Evolutionary conservation across 2,329 filamentous ascomycete genomes (phyloP), one percentile per base, ranked within the genome.

Genomic region (Penicillium sp.): DNA sequence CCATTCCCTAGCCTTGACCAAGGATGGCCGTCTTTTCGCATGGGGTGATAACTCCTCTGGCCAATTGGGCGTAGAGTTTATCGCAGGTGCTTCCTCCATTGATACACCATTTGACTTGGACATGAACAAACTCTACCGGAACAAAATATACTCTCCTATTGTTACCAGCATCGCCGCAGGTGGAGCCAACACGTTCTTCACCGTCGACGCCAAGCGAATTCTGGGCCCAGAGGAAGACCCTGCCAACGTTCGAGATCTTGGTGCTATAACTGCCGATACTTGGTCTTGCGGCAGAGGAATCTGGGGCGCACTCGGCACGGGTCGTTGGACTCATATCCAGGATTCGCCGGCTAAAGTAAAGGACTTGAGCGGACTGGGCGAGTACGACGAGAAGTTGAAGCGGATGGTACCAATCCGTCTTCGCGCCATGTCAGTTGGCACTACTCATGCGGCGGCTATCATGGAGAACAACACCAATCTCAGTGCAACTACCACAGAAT

Each of bases 21-120:
- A 77, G 42, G 72, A 82, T 35, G 90, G 90, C 11, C 77, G 80
- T 11, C 75, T 92, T 11, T 95, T 92, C 62, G 74, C 80, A 5
- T 96, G 94, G 66, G 92, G 92, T 25, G 89, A 96, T 62, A 96
- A 96, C 66, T 80, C 81, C 0, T 77, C 79, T 29, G 92, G 92
- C n/a, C 92, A 96, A 63, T 74, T 96, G 3, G 90, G 90, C n/a
- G 80, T 90, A 52, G 79, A 86, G 34, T 77, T 76, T 36, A 79
- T 79, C 32, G 60, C 75, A 0, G 76, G 82, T 17, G 69, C 77
- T 11, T 71, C 77, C 6, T 76, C 69, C 40, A 70, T 84, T 15
- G 84, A 90, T 48, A 73, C 74, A 0, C 88, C 92, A 0, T 77
- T 80, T 3, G 73, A 81, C 4, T 61, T 96, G 2, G 76, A 85